Evolutionary conservation across 2,329 filamentous ascomycete species (phyloP).

Genomic region (Phyllosticta paracitricarpa): DNA sequence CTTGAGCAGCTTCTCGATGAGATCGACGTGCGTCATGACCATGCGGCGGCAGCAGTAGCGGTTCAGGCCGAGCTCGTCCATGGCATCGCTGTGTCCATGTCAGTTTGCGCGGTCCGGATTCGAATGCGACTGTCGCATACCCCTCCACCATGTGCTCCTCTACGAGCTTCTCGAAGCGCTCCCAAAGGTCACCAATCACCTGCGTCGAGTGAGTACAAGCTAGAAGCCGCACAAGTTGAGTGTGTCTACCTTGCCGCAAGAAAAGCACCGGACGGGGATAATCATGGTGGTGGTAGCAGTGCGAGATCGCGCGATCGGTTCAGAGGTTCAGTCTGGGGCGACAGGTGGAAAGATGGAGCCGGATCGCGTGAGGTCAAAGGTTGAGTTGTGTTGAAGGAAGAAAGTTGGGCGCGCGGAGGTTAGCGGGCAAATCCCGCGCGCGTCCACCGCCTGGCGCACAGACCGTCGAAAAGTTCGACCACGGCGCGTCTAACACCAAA

Average conservation of each 20-base stretch:
- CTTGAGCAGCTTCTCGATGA: constrained; percentile 89
- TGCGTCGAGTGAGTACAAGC: constrained; percentile 32
- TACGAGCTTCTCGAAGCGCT: constrained; percentile 82
- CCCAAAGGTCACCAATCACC: constrained; percentile 97
- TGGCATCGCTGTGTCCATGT: constrained; percentile 61
- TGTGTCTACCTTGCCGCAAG: constrained; percentile 80
- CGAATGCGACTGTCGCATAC: constrained; percentile 16
- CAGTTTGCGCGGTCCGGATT: neutral
- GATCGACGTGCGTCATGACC: constrained; percentile 98
- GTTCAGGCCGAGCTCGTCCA: constrained; percentile 88
- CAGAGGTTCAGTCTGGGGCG: neutral
- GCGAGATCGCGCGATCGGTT: constrained; percentile 13
- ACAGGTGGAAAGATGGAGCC: constrained; percentile 3
- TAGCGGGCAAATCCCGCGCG: constrained; percentile 1
- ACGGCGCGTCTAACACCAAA: neutral
- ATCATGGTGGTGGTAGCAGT: constrained; percentile 62
- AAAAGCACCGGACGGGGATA: constrained; percentile 97
- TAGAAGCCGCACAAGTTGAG: constrained; percentile 12
- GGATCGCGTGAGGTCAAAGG: constrained; percentile 15
- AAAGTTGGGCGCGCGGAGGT: constrained; percentile 7
- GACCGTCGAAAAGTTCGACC: constrained; percentile 1
- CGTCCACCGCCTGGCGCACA: neutral
- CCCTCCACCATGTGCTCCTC: constrained; percentile 45
- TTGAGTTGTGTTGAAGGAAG: neutral
- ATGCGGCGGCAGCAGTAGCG: constrained; percentile 98